Base-by-base conservation (phyloP, 2,329 filamentous ascomycete species). In the Pestalotiopsis sp. region DNA sequence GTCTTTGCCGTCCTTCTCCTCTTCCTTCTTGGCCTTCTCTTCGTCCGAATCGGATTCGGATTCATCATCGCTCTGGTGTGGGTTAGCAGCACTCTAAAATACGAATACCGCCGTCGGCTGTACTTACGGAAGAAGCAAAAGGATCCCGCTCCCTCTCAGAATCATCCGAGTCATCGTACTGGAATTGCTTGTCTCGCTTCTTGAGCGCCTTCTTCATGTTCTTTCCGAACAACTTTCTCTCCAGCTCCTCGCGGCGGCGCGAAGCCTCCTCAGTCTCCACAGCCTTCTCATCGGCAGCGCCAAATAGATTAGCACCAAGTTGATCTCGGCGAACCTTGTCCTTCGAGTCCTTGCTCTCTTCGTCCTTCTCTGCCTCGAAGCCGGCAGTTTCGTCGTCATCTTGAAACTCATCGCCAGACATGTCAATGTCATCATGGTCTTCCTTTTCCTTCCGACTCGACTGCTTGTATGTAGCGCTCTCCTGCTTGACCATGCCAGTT, bases 281-380 rank as follows among this genome's bases (percentile, higher is more conserved):
- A 76, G 92, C 89, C 59, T 89, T 83, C 75, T 97, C 92, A 73
- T 91, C 86, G 45, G 85, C 89, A 13, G 89, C 86, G 59, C 89
- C 89, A 74, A 97, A 97, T 2, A 96, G 84, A 75, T 97, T 97
- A 9, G 95, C 95, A 66, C 90, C 90, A n/a, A 97, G 85, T 79
- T 97, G 94, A 75, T 95, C 92, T 68, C 91, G 89, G 72, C 92
- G 93, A 73, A 95, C 91, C 66, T 91, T 85, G 14, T 91, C 90
- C 71, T 92, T 90, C 0, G 91, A 86, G 20, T 92, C 89, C 75
- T 93, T 94, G 14, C 86, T 82, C 64, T 95, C 93, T 72, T 97
- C 95, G 70, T 97, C 94, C 64, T 94, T 90, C 65, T 96, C 93
- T 17, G 84, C 85, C 73, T 96, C 93, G 65, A 94, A 88, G 57